Percentiles rank a stretch among this genome's conserved stretches.
Conservation (phyloP, 768 basidiomycete genomes). For the Clavulina sp. region DNA sequence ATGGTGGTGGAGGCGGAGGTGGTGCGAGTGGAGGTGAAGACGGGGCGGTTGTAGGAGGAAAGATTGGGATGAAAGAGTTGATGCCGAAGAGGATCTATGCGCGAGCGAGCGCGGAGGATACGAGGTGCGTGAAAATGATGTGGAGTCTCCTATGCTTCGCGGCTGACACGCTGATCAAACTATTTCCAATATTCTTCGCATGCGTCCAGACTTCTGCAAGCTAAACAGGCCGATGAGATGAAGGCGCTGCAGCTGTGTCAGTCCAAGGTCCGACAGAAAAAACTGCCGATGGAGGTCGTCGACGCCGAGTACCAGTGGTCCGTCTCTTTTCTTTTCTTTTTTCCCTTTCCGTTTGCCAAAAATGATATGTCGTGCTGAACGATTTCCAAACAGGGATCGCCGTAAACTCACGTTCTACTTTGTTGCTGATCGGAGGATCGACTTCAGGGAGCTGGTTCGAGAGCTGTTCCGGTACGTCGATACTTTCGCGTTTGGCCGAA, state of each 20-base stretch:
- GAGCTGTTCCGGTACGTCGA: slow-evolving; percentile 71
- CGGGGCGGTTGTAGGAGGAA: slow-evolving; percentile 10
- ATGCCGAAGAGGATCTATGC: slow-evolving; percentile 94
- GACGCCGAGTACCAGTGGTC: slow-evolving; percentile 98
- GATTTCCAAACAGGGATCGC: slow-evolving; percentile 50
- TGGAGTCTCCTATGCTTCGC: slow-evolving; percentile 1
- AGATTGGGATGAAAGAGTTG: slow-evolving; percentile 65
- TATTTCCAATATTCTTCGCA: slow-evolving; percentile 7
- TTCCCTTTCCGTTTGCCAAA: background rate
- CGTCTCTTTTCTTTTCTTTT: slow-evolving; percentile 16
- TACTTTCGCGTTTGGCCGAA: slow-evolving; percentile 1
- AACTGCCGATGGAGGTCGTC: slow-evolving; percentile 94
- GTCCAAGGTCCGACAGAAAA: slow-evolving; percentile 82
- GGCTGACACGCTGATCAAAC: background rate
- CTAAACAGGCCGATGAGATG: slow-evolving; percentile 78
- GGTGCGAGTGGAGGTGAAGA: slow-evolving; percentile 20
- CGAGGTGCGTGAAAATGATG: slow-evolving; percentile 35
- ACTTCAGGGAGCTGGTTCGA: slow-evolving; percentile 89
- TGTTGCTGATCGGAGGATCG: slow-evolving; percentile 85
- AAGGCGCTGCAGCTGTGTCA: slow-evolving; percentile 85
- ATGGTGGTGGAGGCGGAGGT: slow-evolving; percentile 15
- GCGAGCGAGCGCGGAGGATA: slow-evolving; percentile 68
- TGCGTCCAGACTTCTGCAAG: slow-evolving; percentile 40
- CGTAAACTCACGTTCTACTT: slow-evolving; percentile 98
- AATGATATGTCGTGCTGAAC: background rate